A percentile compares a stretch with the other conserved stretches of the same genome.
These are phyloP conservation scores for Syzygium syzygioides DNA, from an alignment of 441 rosid genomes.

Conservation along the genomic window DNA sequence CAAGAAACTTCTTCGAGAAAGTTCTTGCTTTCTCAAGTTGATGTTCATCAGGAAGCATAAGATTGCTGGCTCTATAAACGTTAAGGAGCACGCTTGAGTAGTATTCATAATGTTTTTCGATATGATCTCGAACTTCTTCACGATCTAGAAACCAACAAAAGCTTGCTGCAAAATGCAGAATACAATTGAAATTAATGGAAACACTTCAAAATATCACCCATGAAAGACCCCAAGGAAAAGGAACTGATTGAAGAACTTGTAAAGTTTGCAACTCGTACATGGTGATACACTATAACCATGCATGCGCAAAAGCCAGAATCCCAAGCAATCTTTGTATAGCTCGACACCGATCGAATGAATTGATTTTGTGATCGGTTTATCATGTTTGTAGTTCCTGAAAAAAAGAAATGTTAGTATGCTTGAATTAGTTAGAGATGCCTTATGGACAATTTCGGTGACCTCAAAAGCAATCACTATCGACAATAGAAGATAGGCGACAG, in stretches of 20 bases:
- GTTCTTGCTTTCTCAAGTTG: conserved; percentile 42
- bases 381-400: conserved; percentile 27
- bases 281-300: conserved; percentile 42
- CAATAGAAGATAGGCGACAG: neutral
- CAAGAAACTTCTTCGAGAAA: conserved; percentile 31
- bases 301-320: conserved; percentile 46
- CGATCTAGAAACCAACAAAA: conserved; percentile 54
- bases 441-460: neutral
- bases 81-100: conserved; percentile 33
- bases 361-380: conserved; percentile 5
- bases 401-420: neutral
- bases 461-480: neutral
- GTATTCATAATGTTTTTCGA: conserved; percentile 20
- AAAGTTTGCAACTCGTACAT: conserved; percentile 16
- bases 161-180: conserved; percentile 23
- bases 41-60: conserved; percentile 39
- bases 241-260: neutral
- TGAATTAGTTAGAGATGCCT: neutral
- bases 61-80: conserved; percentile 46
- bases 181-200: neutral
- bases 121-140: conserved; percentile 13
- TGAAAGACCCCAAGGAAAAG: neutral
- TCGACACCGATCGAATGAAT: conserved; percentile 5
- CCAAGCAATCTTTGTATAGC: conserved; percentile 43
- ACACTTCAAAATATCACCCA: neutral